A percentile compares a stretch with the other conserved stretches of the same genome.
These are phyloP conservation scores for Phylloporus rhodoxanthus DNA, from an alignment of 768 basidiomycete species.

Conservation along the genomic window DNA sequence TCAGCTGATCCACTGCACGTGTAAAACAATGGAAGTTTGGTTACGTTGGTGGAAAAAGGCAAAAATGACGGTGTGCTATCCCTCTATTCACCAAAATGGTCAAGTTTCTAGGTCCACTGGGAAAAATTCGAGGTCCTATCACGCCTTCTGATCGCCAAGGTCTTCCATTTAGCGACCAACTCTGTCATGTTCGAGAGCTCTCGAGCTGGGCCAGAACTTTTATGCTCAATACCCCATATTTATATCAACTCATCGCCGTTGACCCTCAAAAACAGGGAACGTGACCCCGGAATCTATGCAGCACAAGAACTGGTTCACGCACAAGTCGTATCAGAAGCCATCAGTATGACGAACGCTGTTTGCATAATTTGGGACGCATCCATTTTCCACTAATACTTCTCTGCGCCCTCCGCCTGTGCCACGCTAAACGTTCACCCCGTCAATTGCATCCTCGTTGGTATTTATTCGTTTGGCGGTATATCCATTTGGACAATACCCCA, in stretches of 20 bases:
- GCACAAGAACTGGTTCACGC: background rate
- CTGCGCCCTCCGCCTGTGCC: constrained; percentile 21
- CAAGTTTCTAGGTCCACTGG: constrained; percentile 20
- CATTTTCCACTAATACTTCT: constrained; percentile 25
- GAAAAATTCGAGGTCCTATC: constrained; percentile 20
- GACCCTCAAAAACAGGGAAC: constrained; percentile 20
- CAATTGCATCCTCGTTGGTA: constrained; percentile 7
- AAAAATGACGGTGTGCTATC: constrained; percentile 15
- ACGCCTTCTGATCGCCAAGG: constrained; percentile 23
- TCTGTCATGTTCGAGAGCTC: constrained; percentile 17
- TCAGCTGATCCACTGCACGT: constrained; percentile 28
- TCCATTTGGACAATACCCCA: constrained; percentile 6
- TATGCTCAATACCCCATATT: constrained; percentile 14
- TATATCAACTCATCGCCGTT: constrained; percentile 12
- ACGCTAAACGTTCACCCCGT: constrained; percentile 5
- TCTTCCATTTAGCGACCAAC: constrained; percentile 28
- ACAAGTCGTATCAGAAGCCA: constrained; percentile 22
- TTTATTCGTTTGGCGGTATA: constrained; percentile 4
- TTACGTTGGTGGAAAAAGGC: constrained; percentile 22
- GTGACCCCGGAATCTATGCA: constrained; percentile 12
- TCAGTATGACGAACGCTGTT: constrained; percentile 8
- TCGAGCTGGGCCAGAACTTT: constrained; percentile 3
- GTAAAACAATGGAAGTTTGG: constrained; percentile 29
- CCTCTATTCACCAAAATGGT: constrained; percentile 16
- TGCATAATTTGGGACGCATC: constrained; percentile 20